Evolutionary conservation across 768 basidiomycete species (phyloP).

Genomic region (Crepidotus variabilis): DNA sequence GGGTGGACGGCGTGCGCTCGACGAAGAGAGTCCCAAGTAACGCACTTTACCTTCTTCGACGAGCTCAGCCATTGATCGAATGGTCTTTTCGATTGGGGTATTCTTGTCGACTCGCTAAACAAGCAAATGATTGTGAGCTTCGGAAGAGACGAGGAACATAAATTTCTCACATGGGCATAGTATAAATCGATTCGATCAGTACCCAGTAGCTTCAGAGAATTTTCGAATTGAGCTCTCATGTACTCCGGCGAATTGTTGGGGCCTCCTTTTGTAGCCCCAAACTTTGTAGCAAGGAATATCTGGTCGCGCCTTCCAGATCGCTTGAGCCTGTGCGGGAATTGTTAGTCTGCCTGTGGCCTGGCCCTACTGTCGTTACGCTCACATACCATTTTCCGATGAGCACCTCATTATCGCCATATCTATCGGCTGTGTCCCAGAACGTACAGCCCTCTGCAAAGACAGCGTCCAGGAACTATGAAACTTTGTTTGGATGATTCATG

Average conservation of each 20-base stretch:
- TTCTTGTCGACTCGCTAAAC: slow-evolving; percentile 36
- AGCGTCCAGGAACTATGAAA: slow-evolving; percentile 41
- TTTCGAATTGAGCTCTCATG: slow-evolving; percentile 31
- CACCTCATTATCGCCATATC: slow-evolving; percentile 42
- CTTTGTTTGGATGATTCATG: too few relatives aligned
- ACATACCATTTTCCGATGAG: slow-evolving; percentile 39
- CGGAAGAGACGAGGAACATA: too few relatives aligned
- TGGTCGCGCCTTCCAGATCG: slow-evolving; percentile 44
- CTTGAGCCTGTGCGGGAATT: slow-evolving; percentile 47
- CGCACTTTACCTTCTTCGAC: slow-evolving; percentile 49
- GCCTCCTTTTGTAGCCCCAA: slow-evolving; percentile 17
- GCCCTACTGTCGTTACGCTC: too few relatives aligned
- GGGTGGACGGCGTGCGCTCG: slow-evolving; percentile 50
- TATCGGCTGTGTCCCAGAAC: slow-evolving; percentile 46
- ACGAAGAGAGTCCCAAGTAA: slow-evolving; percentile 50
- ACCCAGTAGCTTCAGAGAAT: slow-evolving; percentile 37
- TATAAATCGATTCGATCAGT: slow-evolving; percentile 41
- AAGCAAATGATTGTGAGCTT: too few relatives aligned
- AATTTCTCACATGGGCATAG: too few relatives aligned
- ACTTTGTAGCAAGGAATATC: slow-evolving; percentile 66
- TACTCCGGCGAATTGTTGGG: slow-evolving; percentile 33
- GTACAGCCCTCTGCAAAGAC: slow-evolving; percentile 38
- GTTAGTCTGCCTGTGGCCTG: too few relatives aligned
- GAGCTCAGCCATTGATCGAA: slow-evolving; percentile 47
- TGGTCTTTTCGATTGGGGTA: slow-evolving; percentile 45